These are phyloP conservation scores for Coniella lustricola DNA, from an alignment of 2,329 filamentous ascomycete species.

Conservation along the genomic window DNA sequence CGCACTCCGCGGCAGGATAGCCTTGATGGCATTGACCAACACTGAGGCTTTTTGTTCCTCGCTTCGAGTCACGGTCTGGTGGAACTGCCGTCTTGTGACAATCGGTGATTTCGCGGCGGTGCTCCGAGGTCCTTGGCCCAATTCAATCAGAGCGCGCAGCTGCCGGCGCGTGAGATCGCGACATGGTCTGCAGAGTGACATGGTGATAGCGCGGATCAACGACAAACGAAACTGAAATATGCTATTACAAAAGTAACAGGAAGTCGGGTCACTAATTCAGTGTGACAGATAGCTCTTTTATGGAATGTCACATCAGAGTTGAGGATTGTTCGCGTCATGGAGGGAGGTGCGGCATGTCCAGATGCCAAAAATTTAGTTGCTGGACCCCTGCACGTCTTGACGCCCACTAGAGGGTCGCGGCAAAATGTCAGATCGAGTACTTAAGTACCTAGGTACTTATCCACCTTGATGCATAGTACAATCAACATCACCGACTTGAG, in stretches of 20 bases:
- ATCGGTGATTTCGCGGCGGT: constrained; percentile 7
- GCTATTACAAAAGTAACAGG: background rate
- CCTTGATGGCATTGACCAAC: constrained; percentile 3
- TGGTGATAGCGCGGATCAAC: constrained; percentile 30
- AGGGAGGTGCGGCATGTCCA: constrained; percentile 26
- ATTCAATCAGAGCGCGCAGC: constrained; percentile 20
- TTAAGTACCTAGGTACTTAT: no score
- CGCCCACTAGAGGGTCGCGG: no score
- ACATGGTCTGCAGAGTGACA: constrained; percentile 35
- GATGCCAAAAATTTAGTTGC: constrained; percentile 12
- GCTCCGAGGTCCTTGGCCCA: constrained; percentile 1
- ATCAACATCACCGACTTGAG: no score
- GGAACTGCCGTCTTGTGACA: constrained; percentile 11
- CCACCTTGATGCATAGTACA: no score
- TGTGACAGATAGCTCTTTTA: background rate
- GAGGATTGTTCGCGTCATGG: constrained; percentile 13
- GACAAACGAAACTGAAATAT: background rate
- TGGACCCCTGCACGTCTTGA: background rate
- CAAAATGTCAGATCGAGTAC: no score
- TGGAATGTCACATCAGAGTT: background rate
- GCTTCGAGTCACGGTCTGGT: constrained; percentile 10
- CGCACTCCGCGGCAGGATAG: constrained; percentile 14
- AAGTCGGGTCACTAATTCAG: background rate
- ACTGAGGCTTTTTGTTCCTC: constrained; percentile 5
- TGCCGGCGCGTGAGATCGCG: constrained; percentile 23